A percentile compares a stretch with the other conserved stretches of the same genome.
These are phyloP conservation scores for Colletotrichum chrysophilum DNA, from an alignment of 2,329 filamentous ascomycete species.

Conservation along the genomic window DNA sequence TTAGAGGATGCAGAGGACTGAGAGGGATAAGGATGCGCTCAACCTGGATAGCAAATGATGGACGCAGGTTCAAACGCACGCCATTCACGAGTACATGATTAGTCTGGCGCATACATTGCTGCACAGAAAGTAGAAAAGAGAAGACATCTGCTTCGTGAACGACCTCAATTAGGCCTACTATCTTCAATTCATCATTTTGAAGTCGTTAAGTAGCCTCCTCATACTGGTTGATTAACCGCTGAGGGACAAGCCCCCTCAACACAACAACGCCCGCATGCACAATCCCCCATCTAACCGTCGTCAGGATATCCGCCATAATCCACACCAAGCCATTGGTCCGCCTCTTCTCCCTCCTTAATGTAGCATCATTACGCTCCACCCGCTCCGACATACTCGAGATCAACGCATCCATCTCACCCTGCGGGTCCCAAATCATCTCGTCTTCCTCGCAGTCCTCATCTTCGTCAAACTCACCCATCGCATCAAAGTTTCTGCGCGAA, in stretches of 20 bases:
- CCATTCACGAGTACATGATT: too few species aligned
- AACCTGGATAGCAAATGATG: too few species aligned
- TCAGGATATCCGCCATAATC: slow-evolving; percentile 59
- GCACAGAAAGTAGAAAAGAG: too few species aligned
- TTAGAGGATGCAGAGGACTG: too few species aligned
- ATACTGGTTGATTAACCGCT: slow-evolving; percentile 33
- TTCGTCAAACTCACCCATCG: slow-evolving; percentile 17
- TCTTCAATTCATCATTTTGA: background rate
- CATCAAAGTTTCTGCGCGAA: slow-evolving; percentile 6
- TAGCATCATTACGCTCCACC: slow-evolving; percentile 25
- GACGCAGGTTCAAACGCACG: too few species aligned
- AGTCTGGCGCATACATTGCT: too few species aligned
- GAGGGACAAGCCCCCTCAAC: slow-evolving; percentile 40
- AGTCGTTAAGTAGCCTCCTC: background rate
- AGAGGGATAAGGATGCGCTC: too few species aligned
- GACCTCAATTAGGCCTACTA: background rate
- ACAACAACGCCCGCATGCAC: slow-evolving; percentile 67
- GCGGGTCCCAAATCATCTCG: slow-evolving; percentile 55
- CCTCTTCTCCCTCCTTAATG: slow-evolving; percentile 45
- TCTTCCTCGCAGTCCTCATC: slow-evolving; percentile 36
- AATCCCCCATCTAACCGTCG: slow-evolving; percentile 65
- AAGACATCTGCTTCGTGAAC: too few species aligned
- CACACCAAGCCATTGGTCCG: slow-evolving; percentile 58
- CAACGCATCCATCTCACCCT: slow-evolving; percentile 51
- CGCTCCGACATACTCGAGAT: slow-evolving; percentile 42